Evolutionary conservation across 257 asterid species (phyloP).

Genomic region (Sherardia arvensis): DNA sequence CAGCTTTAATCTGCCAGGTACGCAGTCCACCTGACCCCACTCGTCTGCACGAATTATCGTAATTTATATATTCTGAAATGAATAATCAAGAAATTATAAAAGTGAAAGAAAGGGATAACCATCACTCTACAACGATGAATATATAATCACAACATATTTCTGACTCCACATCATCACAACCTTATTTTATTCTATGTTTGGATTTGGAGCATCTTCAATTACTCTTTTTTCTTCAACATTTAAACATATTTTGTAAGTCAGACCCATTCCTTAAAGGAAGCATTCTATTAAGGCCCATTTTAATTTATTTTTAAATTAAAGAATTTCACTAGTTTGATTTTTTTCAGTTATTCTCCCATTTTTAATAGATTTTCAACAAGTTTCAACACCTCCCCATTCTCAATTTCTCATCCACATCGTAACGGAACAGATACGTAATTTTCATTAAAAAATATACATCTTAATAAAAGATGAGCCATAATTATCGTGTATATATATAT

Average conservation of each 20-base stretch:
- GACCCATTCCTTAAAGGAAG: neutral
- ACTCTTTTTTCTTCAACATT: neutral
- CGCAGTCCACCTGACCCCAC: conserved; percentile 40
- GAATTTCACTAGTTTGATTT: too few relatives aligned
- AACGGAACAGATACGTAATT: too few relatives aligned
- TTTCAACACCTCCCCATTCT: too few relatives aligned
- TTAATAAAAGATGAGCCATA: too few relatives aligned
- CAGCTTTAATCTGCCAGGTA: conserved; percentile 22
- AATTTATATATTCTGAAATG: conserved; percentile 6
- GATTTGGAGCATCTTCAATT: conserved; percentile 17
- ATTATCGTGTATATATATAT: too few relatives aligned
- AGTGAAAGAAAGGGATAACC: conserved; percentile 14
- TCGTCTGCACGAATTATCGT: conserved; percentile 3
- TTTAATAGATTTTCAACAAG: too few relatives aligned
- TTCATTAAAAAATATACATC: too few relatives aligned
- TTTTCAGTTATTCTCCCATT: too few relatives aligned
- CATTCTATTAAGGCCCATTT: neutral
- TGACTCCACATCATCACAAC: conserved; percentile 18
- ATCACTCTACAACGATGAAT: conserved; percentile 16
- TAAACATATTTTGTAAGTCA: neutral
- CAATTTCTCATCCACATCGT: too few relatives aligned
- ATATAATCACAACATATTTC: conserved; percentile 17
- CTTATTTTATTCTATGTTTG: conserved; percentile 15
- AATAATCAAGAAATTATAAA: neutral
- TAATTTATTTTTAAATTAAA: too few relatives aligned